Percentiles rank a stretch among this genome's conserved stretches.
These are phyloP conservation scores for Fragilaria crotonensis DNA, from an alignment of 108 stramenopile genomes.

Conservation along the genomic window DNA sequence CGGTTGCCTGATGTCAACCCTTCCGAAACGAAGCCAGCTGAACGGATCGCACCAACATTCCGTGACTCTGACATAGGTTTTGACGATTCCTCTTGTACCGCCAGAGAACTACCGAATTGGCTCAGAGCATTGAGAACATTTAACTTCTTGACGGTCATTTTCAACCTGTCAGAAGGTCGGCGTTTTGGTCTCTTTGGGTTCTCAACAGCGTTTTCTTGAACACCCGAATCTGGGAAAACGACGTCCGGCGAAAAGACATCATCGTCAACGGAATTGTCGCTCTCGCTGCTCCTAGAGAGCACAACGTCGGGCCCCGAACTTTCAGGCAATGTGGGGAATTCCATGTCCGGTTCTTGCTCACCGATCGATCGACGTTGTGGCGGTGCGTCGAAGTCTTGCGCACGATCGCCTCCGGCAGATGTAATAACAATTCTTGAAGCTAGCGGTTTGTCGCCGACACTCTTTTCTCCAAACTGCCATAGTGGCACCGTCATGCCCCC, in stretches of 20 bases:
- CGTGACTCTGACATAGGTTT: too few species aligned
- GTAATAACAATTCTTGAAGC: neutral
- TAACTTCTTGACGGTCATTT: neutral
- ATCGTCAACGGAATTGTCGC: neutral
- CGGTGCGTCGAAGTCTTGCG: neutral
- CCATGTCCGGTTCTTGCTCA: neutral
- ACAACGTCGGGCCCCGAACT: neutral
- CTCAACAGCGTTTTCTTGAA: neutral
- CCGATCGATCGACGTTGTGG: neutral
- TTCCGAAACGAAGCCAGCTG: too few species aligned
- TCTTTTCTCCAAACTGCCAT: conserved; percentile 70
- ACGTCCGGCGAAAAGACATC: neutral
- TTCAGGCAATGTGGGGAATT: neutral
- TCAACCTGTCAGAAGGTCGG: neutral
- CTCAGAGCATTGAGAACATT: neutral
- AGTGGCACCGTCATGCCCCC: conserved; percentile 67
- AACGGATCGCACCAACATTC: too few species aligned
- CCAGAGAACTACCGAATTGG: neutral
- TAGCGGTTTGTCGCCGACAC: neutral
- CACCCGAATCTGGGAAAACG: neutral
- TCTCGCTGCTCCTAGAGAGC: neutral
- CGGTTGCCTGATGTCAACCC: too few species aligned
- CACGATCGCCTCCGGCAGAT: neutral
- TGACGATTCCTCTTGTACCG: too few species aligned
- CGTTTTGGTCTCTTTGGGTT: neutral